Evolutionary conservation across 352 stramenopile genomes (phyloP).

Genomic region (Globisporangium uncinulatum): DNA sequence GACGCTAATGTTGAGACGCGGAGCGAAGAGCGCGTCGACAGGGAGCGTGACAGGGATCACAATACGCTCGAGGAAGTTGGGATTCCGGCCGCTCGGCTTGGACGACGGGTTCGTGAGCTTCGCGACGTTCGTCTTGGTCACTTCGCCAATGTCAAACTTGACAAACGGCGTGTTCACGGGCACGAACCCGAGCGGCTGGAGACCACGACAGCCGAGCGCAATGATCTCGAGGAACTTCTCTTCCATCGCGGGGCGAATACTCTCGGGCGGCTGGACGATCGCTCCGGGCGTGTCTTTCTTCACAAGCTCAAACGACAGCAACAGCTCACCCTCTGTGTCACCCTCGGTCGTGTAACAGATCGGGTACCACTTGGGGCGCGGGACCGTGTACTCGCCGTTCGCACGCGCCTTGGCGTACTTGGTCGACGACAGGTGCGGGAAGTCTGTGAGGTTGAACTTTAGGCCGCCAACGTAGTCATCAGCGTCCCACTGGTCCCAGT

Average conservation of each 20-base stretch:
- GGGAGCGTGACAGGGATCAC: constrained; percentile 81
- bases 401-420: constrained; percentile 48
- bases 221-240: constrained; percentile 80
- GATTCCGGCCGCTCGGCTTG: constrained; percentile 71
- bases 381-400: constrained; percentile 45
- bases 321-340: constrained; percentile 66
- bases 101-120: constrained; percentile 74
- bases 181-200: constrained; percentile 80
- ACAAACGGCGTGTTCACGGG: constrained; percentile 80
- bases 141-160: constrained; percentile 80
- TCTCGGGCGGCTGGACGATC: constrained; percentile 51
- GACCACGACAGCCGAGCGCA: constrained; percentile 62
- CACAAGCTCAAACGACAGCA: constrained; percentile 77
- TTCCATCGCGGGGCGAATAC: constrained; percentile 50
- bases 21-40: constrained; percentile 78
- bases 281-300: constrained; percentile 56
- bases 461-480: constrained; percentile 68
- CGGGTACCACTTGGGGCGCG: constrained; percentile 65
- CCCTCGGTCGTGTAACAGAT: constrained; percentile 53
- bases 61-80: constrained; percentile 88
- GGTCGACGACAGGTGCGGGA: constrained; percentile 48
- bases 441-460: constrained; percentile 54
- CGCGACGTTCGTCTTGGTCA: constrained; percentile 44
- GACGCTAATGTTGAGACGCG: constrained; percentile 79
- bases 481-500: constrained; percentile 66